Base-by-base conservation (phyloP, 805 yeast species). In the Lipomyces spencermartinsiae region DNA sequence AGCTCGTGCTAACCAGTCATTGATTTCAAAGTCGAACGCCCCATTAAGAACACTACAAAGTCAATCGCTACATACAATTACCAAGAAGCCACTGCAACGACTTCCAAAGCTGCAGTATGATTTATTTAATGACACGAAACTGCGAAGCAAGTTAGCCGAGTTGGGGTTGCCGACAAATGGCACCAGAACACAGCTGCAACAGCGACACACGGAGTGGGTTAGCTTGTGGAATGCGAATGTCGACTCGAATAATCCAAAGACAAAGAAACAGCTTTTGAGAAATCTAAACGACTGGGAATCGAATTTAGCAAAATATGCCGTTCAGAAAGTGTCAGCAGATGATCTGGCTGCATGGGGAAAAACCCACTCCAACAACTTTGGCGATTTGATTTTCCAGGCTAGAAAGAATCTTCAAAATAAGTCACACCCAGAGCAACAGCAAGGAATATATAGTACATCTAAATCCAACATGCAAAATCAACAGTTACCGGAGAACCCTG, bases 141-240 rank as follows among this genome's bases (percentile, higher is more conserved):
- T 93, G 12, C 87, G 87, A 71, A 87, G 85, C 58, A 87, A 87
- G 74, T 79, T 93, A 16, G 62, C 81, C 1, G 81, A 84, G 7
- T 76, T 86, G 29, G 85, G 86, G 14, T 77, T 93, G 6, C 85
- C 93, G 0, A 81, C 86, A 0, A 77, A 76, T 9, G 98, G 98
- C 0, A 78, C 89, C 0, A 81, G 91, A 68, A 79, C 78, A 16
- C 88, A 86, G 70, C 74, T 93, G 73, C 93, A 91, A 68, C 78
- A 84, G 22, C 79, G 98, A 54, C 90, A 90, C 75, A 88, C 86
- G 69, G 94, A 93, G 71, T 93, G 87, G 80, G 86, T 89, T 65
- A 86, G 88, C 39, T 75, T 92, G 10, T 90, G 89, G 87, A 93
- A 93, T 75, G 88, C 97, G 12, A 92, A 92, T 74, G 83, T 88